A percentile compares a stretch with the other conserved stretches of the same genome.
Conservation (phyloP, 129 eudicot genomes). For the Mikania micrantha region DNA sequence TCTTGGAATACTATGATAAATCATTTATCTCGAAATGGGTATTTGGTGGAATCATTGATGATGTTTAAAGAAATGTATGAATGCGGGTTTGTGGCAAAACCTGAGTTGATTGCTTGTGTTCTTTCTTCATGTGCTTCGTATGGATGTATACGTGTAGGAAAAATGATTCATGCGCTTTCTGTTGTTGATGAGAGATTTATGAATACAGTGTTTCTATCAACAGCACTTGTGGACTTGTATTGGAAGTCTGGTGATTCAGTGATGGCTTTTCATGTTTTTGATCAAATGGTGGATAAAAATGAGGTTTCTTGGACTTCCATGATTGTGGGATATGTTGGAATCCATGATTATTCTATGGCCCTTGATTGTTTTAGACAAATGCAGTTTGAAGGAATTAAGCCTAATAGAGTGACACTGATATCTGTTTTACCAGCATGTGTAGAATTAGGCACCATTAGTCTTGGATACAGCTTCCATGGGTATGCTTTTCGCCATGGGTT, state of each 20-base stretch:
- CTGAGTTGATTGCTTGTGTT: slow-evolving; percentile 51
- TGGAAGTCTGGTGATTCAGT: slow-evolving; percentile 31
- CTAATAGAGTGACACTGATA: slow-evolving; percentile 50
- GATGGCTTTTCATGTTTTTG: slow-evolving; percentile 43
- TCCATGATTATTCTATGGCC: slow-evolving; percentile 29
- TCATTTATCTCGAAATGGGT: slow-evolving; percentile 39
- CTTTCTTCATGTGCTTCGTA: slow-evolving; percentile 31
- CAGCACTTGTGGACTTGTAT: slow-evolving; percentile 53
- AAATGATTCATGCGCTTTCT: slow-evolving; percentile 42
- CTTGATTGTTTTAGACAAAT: slow-evolving; percentile 37
- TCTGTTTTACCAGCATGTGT: slow-evolving; percentile 46
- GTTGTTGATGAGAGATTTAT: slow-evolving; percentile 37
- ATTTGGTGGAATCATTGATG: slow-evolving; percentile 24
- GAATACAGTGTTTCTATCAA: slow-evolving; percentile 30
- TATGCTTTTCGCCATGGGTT: slow-evolving; percentile 51
- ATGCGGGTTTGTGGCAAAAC: slow-evolving; percentile 45
- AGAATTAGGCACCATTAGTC: slow-evolving; percentile 15
- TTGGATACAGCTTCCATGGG: slow-evolving; percentile 57
- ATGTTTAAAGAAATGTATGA: slow-evolving; percentile 38
- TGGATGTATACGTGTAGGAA: slow-evolving; percentile 30
- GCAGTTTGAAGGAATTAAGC: slow-evolving; percentile 44
- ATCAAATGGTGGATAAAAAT: slow-evolving; percentile 38
- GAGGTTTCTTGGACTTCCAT: slow-evolving; percentile 75
- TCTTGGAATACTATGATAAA: slow-evolving; percentile 55
- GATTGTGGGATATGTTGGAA: slow-evolving; percentile 46